Evolutionary conservation across 208 protist species (phyloP).

Genomic region (Trypanosoma melophagium): DNA sequence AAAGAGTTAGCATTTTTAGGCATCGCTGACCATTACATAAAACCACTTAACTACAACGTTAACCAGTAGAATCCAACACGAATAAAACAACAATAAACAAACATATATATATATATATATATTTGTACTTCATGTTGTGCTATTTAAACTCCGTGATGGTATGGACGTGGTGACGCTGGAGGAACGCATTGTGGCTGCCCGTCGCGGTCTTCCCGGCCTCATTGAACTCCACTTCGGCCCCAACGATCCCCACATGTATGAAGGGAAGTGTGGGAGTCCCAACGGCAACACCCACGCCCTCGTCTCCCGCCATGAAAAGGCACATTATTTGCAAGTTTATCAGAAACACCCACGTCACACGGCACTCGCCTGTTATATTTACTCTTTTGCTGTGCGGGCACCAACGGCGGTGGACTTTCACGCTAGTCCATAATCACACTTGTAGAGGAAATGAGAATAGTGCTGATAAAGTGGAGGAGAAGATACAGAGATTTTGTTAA

Average conservation of each 20-base stretch:
- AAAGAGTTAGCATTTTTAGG: too few species aligned
- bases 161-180: conserved; percentile 33
- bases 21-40: too few species aligned
- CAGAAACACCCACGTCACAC: conserved; percentile 38
- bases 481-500: too few species aligned
- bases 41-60: too few species aligned
- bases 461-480: not conserved
- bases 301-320: conserved; percentile 46
- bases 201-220: conserved; percentile 39
- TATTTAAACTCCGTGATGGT: conserved; percentile 36
- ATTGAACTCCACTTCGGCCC: conserved; percentile 68
- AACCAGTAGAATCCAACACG: too few species aligned
- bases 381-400: conserved; percentile 24
- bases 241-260: conserved; percentile 42
- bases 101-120: too few species aligned
- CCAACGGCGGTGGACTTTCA: conserved; percentile 47
- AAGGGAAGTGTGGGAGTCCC: conserved; percentile 31
- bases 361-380: conserved; percentile 37
- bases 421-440: not conserved
- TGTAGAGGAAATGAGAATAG: conserved; percentile 23
- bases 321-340: conserved; percentile 34
- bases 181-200: conserved; percentile 31
- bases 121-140: conserved; percentile 44
- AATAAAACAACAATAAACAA: not conserved
- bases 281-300: conserved; percentile 50